Evolutionary conservation across 2,329 filamentous ascomycete species (phyloP).

Genomic region (Cordyceps sp.): DNA sequence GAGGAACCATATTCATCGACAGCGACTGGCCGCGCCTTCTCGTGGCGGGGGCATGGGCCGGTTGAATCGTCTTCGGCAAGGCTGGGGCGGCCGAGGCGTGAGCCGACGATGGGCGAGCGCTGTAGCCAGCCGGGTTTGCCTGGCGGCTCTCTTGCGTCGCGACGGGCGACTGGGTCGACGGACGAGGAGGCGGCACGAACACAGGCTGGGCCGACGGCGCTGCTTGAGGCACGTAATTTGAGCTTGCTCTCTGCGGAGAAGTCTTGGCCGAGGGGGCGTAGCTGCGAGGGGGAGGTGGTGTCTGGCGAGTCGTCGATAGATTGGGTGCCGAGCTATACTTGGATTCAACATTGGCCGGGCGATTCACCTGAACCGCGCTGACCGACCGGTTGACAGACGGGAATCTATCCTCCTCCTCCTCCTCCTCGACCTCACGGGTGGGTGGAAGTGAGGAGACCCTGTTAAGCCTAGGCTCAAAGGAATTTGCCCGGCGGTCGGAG

Average conservation of each 20-base stretch:
- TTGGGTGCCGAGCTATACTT: constrained; percentile 20
- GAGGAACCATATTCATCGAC: constrained; percentile 39
- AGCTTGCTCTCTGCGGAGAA: constrained; percentile 35
- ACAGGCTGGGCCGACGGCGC: constrained; percentile 14
- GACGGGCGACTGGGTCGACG: constrained; percentile 46
- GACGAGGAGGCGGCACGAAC: constrained; percentile 39
- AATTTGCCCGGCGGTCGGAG: constrained; percentile 30
- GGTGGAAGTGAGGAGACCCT: constrained; percentile 41
- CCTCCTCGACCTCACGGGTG: constrained; percentile 46
- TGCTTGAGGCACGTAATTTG: constrained; percentile 32
- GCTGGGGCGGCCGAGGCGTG: constrained; percentile 25
- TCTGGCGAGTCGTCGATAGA: constrained; percentile 21
- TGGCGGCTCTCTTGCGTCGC: constrained; percentile 23
- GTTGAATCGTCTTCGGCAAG: constrained; percentile 9
- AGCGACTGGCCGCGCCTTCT: constrained; percentile 36
- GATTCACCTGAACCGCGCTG: constrained; percentile 10
- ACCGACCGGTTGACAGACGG: constrained; percentile 9
- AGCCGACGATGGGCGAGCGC: constrained; percentile 37
- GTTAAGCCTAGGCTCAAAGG: constrained; percentile 36
- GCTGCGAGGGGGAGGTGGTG: constrained; percentile 28
- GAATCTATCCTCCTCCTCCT: constrained; percentile 20
- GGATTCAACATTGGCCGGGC: constrained; percentile 13
- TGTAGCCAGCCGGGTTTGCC: constrained; percentile 20
- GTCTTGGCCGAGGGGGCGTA: constrained; percentile 29
- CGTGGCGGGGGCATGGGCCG: constrained; percentile 13